These are phyloP conservation scores for Colletotrichum magnum DNA, from an alignment of 2,329 filamentous ascomycete species.

Conservation along the genomic window DNA sequence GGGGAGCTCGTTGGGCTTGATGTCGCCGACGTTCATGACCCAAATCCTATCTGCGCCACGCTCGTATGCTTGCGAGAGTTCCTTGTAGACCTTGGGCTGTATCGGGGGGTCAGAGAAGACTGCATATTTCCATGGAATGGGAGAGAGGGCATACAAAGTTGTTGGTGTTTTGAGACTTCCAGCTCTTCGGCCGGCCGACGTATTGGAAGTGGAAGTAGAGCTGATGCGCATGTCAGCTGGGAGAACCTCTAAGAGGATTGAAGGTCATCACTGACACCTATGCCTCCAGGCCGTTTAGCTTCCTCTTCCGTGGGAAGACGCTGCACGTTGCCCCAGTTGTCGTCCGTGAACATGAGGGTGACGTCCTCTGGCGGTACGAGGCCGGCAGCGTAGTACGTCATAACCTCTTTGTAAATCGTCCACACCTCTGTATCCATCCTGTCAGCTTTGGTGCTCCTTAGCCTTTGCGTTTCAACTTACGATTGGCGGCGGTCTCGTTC, in stretches of 20 bases:
- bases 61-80: slow-evolving; percentile 66
- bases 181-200: slow-evolving; percentile 51
- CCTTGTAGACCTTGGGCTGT: slow-evolving; percentile 51
- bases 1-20: slow-evolving; percentile 72
- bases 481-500: slow-evolving; percentile 69
- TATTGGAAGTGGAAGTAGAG: slow-evolving; percentile 66
- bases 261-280: slow-evolving; percentile 56
- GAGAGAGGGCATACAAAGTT: slow-evolving; percentile 59
- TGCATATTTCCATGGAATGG: too few relatives aligned
- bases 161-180: slow-evolving; percentile 68
- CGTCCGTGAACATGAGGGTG: slow-evolving; percentile 72
- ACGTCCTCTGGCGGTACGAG: slow-evolving; percentile 69
- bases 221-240: neutral
- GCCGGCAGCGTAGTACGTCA: slow-evolving; percentile 70
- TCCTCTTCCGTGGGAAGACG: slow-evolving; percentile 69
- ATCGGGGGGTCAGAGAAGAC: neutral
- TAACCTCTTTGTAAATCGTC: slow-evolving; percentile 75
- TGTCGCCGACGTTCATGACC: slow-evolving; percentile 76
- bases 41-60: slow-evolving; percentile 71
- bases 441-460: too few relatives aligned
- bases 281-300: slow-evolving; percentile 67
- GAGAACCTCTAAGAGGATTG: neutral
- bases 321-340: slow-evolving; percentile 72
- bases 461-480: slow-evolving; percentile 56
- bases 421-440: slow-evolving; percentile 68